Evolutionary conservation across 139 green algal species (phyloP).

Genomic region (Chlamydomonas incerta): DNA sequence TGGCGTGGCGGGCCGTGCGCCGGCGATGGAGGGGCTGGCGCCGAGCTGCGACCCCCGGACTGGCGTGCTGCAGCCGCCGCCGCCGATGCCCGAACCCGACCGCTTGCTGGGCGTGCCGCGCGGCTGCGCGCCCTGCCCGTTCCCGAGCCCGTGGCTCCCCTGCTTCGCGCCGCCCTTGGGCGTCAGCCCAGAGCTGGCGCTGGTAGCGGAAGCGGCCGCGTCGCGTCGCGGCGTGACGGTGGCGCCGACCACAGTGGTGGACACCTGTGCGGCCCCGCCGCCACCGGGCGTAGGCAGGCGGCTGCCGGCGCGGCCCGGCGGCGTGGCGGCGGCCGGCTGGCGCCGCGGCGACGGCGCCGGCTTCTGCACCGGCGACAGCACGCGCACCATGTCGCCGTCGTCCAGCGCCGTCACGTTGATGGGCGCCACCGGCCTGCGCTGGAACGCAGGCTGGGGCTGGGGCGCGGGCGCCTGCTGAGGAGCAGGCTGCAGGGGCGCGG

Average conservation of each 20-base stretch:
- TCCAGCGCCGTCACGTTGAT: too few species aligned
- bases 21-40: background rate
- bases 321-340: too few species aligned
- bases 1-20: background rate
- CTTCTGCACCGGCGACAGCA: slow-evolving; percentile 19
- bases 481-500: background rate
- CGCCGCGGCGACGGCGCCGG: background rate
- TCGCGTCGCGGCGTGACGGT: background rate
- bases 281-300: background rate
- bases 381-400: background rate
- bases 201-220: background rate
- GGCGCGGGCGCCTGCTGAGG: too few species aligned
- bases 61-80: background rate
- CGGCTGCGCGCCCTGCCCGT: background rate
- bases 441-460: too few species aligned
- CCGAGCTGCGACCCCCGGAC: background rate
- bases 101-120: slow-evolving; percentile 7
- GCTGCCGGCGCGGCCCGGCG: background rate
- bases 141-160: too few species aligned
- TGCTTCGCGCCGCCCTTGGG: too few species aligned
- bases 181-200: too few species aligned
- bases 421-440: background rate
- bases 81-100: background rate
- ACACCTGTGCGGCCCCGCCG: background rate
- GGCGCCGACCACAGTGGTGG: background rate